These are phyloP conservation scores for Lepidium sativum DNA, from an alignment of 345 rosid species.

Conservation along the genomic window DNA sequence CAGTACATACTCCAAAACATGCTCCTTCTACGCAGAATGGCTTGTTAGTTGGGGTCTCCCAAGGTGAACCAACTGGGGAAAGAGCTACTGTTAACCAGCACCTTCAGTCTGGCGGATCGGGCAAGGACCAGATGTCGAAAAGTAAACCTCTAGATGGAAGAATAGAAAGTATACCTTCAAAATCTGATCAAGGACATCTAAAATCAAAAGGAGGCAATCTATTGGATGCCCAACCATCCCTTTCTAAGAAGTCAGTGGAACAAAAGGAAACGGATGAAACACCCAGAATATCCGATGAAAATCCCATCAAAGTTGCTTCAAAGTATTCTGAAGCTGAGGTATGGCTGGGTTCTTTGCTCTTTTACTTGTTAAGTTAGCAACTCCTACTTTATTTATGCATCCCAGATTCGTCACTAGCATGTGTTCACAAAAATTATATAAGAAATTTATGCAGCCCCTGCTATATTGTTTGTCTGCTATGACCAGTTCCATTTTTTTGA, in stretches of 20 bases:
- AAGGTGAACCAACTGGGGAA: constrained; percentile 48
- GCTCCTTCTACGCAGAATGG: constrained; percentile 43
- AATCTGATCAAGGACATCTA: constrained; percentile 54
- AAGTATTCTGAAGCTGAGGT: constrained; percentile 74
- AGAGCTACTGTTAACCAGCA: constrained; percentile 38
- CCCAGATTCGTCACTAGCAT: not conserved
- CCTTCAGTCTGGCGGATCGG: constrained; percentile 47
- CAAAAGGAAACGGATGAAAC: constrained; percentile 55
- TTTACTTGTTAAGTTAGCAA: not conserved
- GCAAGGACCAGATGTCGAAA: constrained; percentile 57
- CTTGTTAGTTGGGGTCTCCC: constrained; percentile 40
- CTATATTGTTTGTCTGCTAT: not conserved
- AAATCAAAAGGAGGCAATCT: constrained; percentile 58
- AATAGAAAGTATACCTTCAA: constrained; percentile 46
- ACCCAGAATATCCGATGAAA: constrained; percentile 43
- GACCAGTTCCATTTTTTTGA: not conserved
- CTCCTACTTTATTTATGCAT: not conserved
- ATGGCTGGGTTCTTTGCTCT: not conserved
- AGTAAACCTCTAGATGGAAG: constrained; percentile 59
- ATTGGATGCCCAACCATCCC: constrained; percentile 40
- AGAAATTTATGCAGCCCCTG: not conserved
- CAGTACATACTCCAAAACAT: constrained; percentile 52
- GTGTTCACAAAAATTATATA: not conserved
- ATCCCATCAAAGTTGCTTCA: constrained; percentile 32
- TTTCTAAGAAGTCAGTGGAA: constrained; percentile 32